phyloP scores from a whole-genome alignment of 2,329 filamentous ascomycete genomes.

The Colletotrichum gigasporum region DNA sequence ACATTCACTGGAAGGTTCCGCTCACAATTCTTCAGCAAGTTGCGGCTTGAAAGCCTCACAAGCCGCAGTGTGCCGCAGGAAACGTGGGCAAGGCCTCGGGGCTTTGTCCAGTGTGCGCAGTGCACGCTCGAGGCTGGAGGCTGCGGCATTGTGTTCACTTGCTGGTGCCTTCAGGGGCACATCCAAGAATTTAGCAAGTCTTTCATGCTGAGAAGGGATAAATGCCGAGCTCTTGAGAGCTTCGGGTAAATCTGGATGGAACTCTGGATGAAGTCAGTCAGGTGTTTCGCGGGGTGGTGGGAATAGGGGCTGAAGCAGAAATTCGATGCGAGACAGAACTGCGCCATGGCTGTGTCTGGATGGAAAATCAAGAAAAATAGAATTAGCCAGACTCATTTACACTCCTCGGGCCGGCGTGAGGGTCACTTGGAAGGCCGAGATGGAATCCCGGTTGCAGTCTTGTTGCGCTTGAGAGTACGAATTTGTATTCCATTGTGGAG shows the following conservation, averaged over 20 bases:
- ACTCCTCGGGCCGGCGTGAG: slow-evolving; percentile 9
- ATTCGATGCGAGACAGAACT: slow-evolving; percentile 3
- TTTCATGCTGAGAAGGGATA: neutral
- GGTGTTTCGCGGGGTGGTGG: neutral
- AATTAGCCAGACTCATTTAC: slow-evolving; percentile 18
- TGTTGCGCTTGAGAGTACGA: too few relatives aligned
- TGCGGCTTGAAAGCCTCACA: neutral
- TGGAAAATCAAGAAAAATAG: slow-evolving; percentile 16
- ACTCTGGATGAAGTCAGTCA: neutral
- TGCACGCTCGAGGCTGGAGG: neutral
- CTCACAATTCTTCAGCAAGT: neutral
- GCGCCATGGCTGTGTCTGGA: slow-evolving; percentile 12
- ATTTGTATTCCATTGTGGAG: too few relatives aligned
- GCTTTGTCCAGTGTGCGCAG: slow-evolving; percentile 22
- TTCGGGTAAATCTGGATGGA: neutral
- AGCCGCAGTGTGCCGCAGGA: neutral
- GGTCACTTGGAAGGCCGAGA: neutral
- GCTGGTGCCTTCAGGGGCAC: neutral
- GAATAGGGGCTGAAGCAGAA: neutral
- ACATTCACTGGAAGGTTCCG: neutral
- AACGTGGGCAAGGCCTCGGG: neutral
- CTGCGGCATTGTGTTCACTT: neutral
- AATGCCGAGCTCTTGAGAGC: neutral
- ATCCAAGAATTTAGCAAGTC: neutral
- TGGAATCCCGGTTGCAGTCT: too few relatives aligned